Evolutionary conservation across 305 asterid genomes (phyloP).

Genomic region (Fraxinus velutina): DNA sequence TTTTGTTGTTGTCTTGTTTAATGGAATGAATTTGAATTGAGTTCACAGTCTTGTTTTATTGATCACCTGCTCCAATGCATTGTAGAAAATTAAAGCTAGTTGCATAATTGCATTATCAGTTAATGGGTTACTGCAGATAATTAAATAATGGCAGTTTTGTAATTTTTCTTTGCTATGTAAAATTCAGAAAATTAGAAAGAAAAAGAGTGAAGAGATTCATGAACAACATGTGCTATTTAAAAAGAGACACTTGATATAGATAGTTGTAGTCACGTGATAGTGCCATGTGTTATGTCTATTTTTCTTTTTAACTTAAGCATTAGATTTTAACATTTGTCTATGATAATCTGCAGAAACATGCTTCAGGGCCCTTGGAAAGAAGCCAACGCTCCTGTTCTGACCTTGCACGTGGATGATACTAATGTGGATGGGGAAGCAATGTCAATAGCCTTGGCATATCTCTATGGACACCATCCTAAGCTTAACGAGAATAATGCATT

Average conservation of each 20-base stretch:
- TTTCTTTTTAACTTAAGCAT: not conserved
- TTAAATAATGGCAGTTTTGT: conserved; percentile 5
- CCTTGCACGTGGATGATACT: conserved; percentile 77
- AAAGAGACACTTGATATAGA: not conserved
- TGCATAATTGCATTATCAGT: not conserved
- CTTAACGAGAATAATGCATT: conserved; percentile 73
- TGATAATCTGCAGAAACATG: conserved; percentile 70
- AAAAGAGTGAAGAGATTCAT: not conserved
- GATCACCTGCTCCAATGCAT: not conserved
- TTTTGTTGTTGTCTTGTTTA: not conserved
- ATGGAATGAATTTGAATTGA: not conserved
- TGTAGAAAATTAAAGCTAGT: not conserved
- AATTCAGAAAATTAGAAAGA: not conserved
- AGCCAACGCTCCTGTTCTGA: conserved; percentile 82
- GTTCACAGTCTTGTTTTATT: not conserved
- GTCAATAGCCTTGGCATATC: conserved; percentile 79
- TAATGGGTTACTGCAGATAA: conserved; percentile 5
- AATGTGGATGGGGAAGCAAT: conserved; percentile 86
- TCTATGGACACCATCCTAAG: conserved; percentile 89
- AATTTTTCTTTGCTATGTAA: not conserved
- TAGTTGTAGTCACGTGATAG: not conserved
- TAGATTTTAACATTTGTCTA: not conserved
- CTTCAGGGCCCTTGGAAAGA: conserved; percentile 97
- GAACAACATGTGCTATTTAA: not conserved
- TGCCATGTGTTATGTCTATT: not conserved